phyloP scores from a whole-genome alignment of 2,329 filamentous ascomycete genomes.

The Talaromyces sp. region DNA sequence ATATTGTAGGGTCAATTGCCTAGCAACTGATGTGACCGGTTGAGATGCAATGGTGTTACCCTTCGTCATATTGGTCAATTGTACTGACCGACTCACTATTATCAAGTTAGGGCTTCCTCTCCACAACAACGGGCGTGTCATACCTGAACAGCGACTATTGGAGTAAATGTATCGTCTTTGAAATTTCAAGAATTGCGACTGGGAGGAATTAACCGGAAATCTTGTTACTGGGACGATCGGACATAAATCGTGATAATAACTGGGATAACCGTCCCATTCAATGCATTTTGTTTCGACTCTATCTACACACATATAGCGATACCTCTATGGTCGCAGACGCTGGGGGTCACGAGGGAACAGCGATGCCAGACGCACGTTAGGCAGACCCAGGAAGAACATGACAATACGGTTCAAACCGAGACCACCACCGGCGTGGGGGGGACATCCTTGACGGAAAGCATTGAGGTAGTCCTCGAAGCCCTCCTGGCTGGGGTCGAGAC shows the following conservation, averaged over 20 bases:
- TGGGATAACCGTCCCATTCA: conserved; percentile 3
- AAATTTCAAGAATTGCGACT: not conserved
- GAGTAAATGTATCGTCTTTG: too few relatives aligned
- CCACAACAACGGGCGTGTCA: too few relatives aligned
- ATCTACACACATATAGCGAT: conserved; percentile 14
- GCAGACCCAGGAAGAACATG: conserved; percentile 67
- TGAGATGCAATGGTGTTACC: too few relatives aligned
- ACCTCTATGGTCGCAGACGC: conserved; percentile 47
- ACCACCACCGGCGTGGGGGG: conserved; percentile 67
- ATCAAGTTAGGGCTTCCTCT: too few relatives aligned
- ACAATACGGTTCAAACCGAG: conserved; percentile 69
- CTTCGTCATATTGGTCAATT: too few relatives aligned
- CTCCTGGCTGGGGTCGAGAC: conserved; percentile 60
- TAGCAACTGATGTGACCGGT: too few relatives aligned
- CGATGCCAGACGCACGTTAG: conserved; percentile 64
- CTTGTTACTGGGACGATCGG: not conserved
- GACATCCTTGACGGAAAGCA: conserved; percentile 66
- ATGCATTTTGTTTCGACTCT: conserved; percentile 18
- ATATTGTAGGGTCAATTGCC: too few relatives aligned
- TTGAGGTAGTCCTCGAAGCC: conserved; percentile 67
- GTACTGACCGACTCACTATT: too few relatives aligned
- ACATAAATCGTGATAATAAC: not conserved
- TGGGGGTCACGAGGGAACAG: conserved; percentile 67
- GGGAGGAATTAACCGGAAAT: not conserved
- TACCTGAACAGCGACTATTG: too few relatives aligned